Evolutionary conservation across 495 filamentous ascomycete genomes (phyloP), one percentile per base, ranked within the genome.

Genomic region (Thermochaetoides thermophila): DNA sequence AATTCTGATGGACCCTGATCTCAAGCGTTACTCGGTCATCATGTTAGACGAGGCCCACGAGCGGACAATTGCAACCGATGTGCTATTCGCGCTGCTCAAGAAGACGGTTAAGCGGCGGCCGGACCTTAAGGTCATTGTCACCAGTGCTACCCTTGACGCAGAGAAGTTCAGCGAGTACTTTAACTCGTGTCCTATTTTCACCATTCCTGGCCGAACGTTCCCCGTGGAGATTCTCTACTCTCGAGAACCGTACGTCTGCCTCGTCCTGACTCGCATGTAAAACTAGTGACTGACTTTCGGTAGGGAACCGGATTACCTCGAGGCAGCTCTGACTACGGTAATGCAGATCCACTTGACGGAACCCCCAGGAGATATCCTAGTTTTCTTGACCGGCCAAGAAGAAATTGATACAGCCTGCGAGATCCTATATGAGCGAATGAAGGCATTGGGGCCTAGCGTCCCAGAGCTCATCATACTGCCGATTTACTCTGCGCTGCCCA

Each of bases 11-110:
- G 91, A 96, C 48, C 81, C 85, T 0, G 73, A 86, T 45, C 57
- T 96, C 27, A 81, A 70, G 51, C 73, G 76, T 44, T 99, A 99
- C 44, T 85, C 81, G 3, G 82, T 91, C 34, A 95, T 99, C 45
- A 96, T 99, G 82, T 66, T 99, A 42, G 89, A 99, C 48, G 89
- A 99, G 49, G 89, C 91, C 3, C 89, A 99, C 70, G 89, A 99
- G 53, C 73, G 89, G 30, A 96, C 91, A 4, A 93, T 99, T 50
- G 71, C 85, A 0, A 99, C 91, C 0, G 89, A 99, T 57, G 81
- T 96, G 11, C 65, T 99, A 11, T 95, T 99, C 40, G 87, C 84
- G 2, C 55, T 99, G 26, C 59, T 99, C 27, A 96, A 96, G 57
- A 95, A 95, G 63, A 87, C 89, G 0, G 44, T 95, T 34, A 89